Percentiles rank a stretch among this genome's conserved stretches.
phyloP scores from a whole-genome alignment of 495 filamentous ascomycete genomes.

The Trichoderma orchidacearum region DNA sequence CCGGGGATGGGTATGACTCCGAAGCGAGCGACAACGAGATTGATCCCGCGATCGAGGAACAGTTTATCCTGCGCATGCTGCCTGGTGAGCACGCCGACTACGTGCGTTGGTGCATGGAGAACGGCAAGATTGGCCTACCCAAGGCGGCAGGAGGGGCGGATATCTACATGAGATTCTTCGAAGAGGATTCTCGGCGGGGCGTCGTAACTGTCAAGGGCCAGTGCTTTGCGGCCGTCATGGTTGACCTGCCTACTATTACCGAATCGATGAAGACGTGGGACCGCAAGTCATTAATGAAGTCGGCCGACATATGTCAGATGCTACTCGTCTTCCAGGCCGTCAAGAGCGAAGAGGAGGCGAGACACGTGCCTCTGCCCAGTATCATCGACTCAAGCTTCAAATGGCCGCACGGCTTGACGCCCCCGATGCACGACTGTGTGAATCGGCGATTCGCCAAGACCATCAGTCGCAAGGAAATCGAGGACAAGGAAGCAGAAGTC shows the following conservation, averaged over 20 bases:
- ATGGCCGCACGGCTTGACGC: conserved; percentile 86
- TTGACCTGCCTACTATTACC: conserved; percentile 83
- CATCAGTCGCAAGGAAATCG: conserved; percentile 69
- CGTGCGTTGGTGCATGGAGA: conserved; percentile 53
- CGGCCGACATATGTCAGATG: conserved; percentile 92
- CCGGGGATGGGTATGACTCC: conserved; percentile 90
- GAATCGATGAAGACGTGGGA: conserved; percentile 98
- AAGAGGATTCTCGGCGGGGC: conserved; percentile 58
- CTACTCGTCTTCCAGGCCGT: conserved; percentile 65
- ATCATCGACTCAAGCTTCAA: conserved; percentile 53
- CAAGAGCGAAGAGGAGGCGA: conserved; percentile 60
- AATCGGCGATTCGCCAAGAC: conserved; percentile 79
- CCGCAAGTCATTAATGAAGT: conserved; percentile 81
- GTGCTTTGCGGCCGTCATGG: conserved; percentile 65
- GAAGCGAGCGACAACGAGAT: conserved; percentile 81
- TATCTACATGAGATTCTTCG: conserved; percentile 66
- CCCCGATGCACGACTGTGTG: conserved; percentile 75
- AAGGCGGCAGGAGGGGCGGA: conserved; percentile 49
- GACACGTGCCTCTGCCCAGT: conserved; percentile 44
- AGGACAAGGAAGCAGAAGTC: conserved; percentile 75
- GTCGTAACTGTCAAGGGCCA: conserved; percentile 54
- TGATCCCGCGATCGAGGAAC: conserved; percentile 77
- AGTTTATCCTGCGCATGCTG: conserved; percentile 78
- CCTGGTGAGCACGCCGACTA: conserved; percentile 78
- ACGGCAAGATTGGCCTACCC: conserved; percentile 56